Evolutionary conservation across 805 yeast genomes (phyloP).

Genomic region (Schwanniomyces sp.): DNA sequence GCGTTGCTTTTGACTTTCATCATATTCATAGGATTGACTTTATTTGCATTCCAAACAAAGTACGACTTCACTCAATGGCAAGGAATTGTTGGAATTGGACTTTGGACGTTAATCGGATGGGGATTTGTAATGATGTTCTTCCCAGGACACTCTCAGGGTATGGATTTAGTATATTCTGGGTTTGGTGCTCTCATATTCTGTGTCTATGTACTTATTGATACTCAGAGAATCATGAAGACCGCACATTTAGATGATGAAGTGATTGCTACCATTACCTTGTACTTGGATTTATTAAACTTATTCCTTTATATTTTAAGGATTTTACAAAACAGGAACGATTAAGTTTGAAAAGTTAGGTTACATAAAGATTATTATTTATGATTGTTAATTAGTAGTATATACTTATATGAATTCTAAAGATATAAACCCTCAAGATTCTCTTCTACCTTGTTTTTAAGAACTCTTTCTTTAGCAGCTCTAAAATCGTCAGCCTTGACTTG

Average conservation of each 20-base stretch:
- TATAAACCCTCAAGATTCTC: conserved; percentile 94
- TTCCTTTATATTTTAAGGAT: conserved; percentile 75
- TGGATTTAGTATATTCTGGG: conserved; percentile 66
- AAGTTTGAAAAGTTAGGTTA: neutral
- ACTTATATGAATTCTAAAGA: conserved; percentile 39
- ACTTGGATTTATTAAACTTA: conserved; percentile 80
- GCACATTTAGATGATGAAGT: conserved; percentile 82
- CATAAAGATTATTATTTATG: neutral
- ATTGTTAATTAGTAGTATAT: neutral
- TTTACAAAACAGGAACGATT: conserved; percentile 33
- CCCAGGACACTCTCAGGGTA: conserved; percentile 42
- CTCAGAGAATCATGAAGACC: conserved; percentile 74
- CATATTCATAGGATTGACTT: conserved; percentile 73
- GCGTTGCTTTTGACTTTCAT: conserved; percentile 69
- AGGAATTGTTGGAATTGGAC: conserved; percentile 51
- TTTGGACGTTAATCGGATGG: conserved; percentile 70
- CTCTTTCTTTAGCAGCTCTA: conserved; percentile 90
- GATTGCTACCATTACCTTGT: conserved; percentile 74
- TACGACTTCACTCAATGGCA: conserved; percentile 74
- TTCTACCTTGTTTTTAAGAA: conserved; percentile 93
- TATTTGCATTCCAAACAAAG: conserved; percentile 74
- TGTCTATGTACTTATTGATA: conserved; percentile 73
- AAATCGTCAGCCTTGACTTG: conserved; percentile 94
- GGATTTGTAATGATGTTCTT: conserved; percentile 72
- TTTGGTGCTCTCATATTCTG: conserved; percentile 75